These are phyloP conservation scores for Colletotrichum liriopes DNA, from an alignment of 2,329 filamentous ascomycete species.

Conservation along the genomic window DNA sequence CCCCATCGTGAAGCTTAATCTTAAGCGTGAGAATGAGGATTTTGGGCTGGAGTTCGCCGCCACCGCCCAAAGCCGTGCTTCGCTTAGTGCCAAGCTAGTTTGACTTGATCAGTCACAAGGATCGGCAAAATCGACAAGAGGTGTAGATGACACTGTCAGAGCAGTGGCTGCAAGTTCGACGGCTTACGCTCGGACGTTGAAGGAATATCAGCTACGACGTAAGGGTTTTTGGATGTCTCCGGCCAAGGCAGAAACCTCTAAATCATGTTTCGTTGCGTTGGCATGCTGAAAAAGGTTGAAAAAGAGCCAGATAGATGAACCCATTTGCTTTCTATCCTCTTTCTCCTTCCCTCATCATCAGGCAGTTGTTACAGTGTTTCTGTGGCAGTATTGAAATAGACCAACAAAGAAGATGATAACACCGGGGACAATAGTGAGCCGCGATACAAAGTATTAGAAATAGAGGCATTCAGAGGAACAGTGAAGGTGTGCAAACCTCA, in stretches of 20 bases:
- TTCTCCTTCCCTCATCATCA: not conserved
- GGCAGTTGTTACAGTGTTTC: not conserved
- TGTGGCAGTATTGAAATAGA: not conserved
- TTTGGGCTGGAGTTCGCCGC: not conserved
- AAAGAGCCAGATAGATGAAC: not conserved
- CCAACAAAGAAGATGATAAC: not conserved
- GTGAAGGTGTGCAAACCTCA: not conserved
- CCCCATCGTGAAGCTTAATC: slow-evolving; percentile 16
- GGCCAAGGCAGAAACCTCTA: slow-evolving; percentile 2
- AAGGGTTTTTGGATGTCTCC: not conserved
- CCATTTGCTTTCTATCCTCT: fast-evolving
- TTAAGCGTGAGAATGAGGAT: slow-evolving; percentile 12
- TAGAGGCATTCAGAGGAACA: not conserved
- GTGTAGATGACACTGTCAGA: not conserved
- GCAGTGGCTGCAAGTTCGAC: not conserved
- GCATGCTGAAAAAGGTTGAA: too few species aligned
- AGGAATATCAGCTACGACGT: not conserved
- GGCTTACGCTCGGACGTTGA: slow-evolving; percentile 9
- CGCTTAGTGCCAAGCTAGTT: slow-evolving; percentile 12
- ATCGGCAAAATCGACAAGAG: not conserved
- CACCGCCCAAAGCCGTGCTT: slow-evolving; percentile 8
- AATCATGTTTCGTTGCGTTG: not conserved
- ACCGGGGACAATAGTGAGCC: not conserved
- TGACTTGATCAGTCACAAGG: slow-evolving; percentile 9
- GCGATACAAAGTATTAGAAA: too few species aligned